Evolutionary conservation across 2,329 filamentous ascomycete species (phyloP), one percentile per base, ranked within the genome.

Genomic region (Bipolaris oryzae): DNA sequence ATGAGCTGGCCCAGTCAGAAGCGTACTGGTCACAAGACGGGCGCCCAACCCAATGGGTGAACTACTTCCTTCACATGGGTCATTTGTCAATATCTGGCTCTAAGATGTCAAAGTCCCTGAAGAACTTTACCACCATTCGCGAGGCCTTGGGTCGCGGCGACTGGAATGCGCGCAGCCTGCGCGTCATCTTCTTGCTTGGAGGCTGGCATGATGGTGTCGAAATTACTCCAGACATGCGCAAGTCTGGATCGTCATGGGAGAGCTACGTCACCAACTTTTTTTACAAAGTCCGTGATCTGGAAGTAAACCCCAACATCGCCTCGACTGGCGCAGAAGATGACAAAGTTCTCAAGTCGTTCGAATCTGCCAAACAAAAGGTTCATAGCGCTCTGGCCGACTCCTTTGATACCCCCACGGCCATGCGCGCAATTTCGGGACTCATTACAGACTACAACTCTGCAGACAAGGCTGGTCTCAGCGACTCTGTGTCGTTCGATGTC

Each of bases 31-130:
- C 75, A 21, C 69, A 72, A 15, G 75, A 74, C 38, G 72, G 71
- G 3, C 74, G 78, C 15, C 45, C 45, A 9, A 74, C 78, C 41
- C 91, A 91, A 57, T 96, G 94, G 94, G 90, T 96, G 48, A 96
- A 95, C 73, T 96, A 97, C 78, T 98, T 97, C 78, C 74, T 97
- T 15, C 94, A 97, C 73, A 97, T 96, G 89, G 94, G 94, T 0
- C 94, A 98, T 74, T 78, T 97, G 45, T 89, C 88, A 5, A 97
- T 98, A 55, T 86, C 89, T 23, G 93, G 94, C 0, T 91, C 88
- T 20, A 98, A 98, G 76, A 98, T 98, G 94, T 94, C 89, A 55
- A 98, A 98, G 77, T 92, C 88, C 15, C 78, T 98, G 55, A 97
- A 98, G 80, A 98, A 97, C 76, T 97, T 97, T 76, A 92, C 92